phyloP scores from a whole-genome alignment of 352 stramenopile species.

The Phytophthora quininea region DNA sequence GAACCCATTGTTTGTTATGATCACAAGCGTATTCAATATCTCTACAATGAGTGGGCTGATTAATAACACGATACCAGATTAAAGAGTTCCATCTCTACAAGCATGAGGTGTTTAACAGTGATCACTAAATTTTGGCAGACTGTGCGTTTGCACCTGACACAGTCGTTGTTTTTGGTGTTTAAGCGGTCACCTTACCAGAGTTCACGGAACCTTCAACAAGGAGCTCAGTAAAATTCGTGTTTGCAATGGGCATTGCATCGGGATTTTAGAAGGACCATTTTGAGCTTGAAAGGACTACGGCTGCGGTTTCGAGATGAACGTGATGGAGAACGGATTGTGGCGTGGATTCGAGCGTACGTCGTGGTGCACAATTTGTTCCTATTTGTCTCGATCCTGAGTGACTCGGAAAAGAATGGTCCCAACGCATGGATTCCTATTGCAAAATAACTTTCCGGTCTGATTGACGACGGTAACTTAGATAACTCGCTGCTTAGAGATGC shows the following conservation, averaged over 20 bases:
- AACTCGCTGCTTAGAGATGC: slow-evolving; percentile 1
- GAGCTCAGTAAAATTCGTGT: slow-evolving; percentile 10
- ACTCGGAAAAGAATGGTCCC: slow-evolving; percentile 1
- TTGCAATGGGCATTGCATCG: slow-evolving; percentile 4
- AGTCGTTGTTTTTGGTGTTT: slow-evolving; percentile 5
- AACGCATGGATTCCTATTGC: slow-evolving; percentile 6
- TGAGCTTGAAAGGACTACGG: slow-evolving; percentile 11
- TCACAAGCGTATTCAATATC: slow-evolving; percentile 3
- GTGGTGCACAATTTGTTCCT: slow-evolving; percentile 12
- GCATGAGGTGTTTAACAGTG: slow-evolving; percentile 9
- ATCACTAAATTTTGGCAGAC: slow-evolving; percentile 10
- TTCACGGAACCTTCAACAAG: slow-evolving; percentile 6
- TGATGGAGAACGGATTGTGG: slow-evolving; percentile 8
- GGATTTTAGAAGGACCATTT: slow-evolving; percentile 8
- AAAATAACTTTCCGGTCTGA: slow-evolving; percentile 5
- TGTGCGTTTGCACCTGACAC: slow-evolving; percentile 9
- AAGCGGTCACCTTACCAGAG: slow-evolving; percentile 1
- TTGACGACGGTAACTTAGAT: slow-evolving; percentile 5
- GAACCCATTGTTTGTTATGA: slow-evolving; percentile 3
- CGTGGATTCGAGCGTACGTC: slow-evolving; percentile 12
- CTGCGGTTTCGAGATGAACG: slow-evolving; percentile 9
- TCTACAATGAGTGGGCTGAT: slow-evolving; percentile 2
- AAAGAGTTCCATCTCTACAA: slow-evolving; percentile 8
- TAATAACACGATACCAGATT: slow-evolving; percentile 1
- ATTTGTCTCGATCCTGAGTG: neutral